Percentiles rank a stretch among this genome's conserved stretches.
These are phyloP conservation scores for Nepenthes mirabilis DNA, from an alignment of 148 eudicot genomes.

Conservation along the genomic window DNA sequence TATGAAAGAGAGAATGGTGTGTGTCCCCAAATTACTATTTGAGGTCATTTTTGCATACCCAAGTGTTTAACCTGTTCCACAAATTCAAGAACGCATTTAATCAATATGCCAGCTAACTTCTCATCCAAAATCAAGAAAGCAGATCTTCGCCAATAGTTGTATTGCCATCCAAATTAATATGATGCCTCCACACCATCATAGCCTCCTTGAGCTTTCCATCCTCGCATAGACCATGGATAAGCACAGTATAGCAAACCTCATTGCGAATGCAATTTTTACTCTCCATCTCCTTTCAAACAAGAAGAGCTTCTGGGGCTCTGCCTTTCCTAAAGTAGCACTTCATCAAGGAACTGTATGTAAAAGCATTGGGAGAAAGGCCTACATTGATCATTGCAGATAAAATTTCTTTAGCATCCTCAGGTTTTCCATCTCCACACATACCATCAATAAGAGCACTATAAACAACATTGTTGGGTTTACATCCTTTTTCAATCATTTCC, in stretches of 20 bases:
- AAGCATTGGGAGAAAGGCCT: conserved; percentile 64
- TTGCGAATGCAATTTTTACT: conserved; percentile 22
- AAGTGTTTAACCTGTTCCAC: too few species aligned
- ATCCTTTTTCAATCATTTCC: conserved; percentile 45
- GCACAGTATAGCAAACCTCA: conserved; percentile 62
- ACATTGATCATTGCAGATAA: conserved; percentile 41
- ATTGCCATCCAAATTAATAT: too few species aligned
- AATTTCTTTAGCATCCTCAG: conserved; percentile 49
- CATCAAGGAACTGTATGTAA: conserved; percentile 71
- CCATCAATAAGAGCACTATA: conserved; percentile 81
- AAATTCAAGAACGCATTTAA: too few species aligned
- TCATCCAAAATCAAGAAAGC: too few species aligned
- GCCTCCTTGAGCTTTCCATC: conserved; percentile 69
- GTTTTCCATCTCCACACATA: conserved; percentile 48
- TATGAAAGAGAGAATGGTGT: too few species aligned
- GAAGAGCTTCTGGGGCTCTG: conserved; percentile 48
- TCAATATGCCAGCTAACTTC: too few species aligned
- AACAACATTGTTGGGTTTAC: conserved; percentile 52
- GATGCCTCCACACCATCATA: conserved; percentile 52
- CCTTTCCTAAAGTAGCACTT: conserved; percentile 63
- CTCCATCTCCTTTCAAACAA: conserved; percentile 59
- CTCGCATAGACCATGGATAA: conserved; percentile 59
- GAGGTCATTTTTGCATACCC: too few species aligned
- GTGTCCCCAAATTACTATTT: too few species aligned
- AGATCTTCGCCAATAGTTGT: too few species aligned